Base-by-base conservation (phyloP, 768 basidiomycete genomes). In the Stropharia rugosoannulata region DNA sequence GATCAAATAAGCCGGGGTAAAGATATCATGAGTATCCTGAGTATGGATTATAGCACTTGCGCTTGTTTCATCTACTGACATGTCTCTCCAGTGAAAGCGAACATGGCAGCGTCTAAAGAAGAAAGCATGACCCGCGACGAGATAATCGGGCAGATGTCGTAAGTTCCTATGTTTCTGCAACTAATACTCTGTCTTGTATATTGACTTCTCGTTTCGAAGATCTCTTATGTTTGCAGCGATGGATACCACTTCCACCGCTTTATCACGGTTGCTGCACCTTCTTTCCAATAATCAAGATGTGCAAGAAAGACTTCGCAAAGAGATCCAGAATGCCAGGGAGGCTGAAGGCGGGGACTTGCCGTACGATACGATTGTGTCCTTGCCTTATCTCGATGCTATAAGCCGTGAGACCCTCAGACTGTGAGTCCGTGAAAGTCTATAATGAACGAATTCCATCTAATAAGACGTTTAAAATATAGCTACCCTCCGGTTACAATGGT, bases 1-100 rank as follows among this genome's bases (percentile, higher is more conserved):
- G 59, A 56, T 12, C 69, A 73, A 53, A 66, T 73, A 40, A 72
- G 70, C 9, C 67, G 68, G 55, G 75, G 73, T 10, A 76, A 75
- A 43, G 80, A 80, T 59, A 71, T 82, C 18, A 68, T 80, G 58
- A 79, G 75, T 52, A 69, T 79, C 41, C 60, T 81, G 29, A 64
- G 80, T 82, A 58, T 41, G 77, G 58, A 15, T 12, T 7, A 41
- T n/a, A 19, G 10, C 38, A 6, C 3, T 22, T 40, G 5, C 19
- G 7, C 13, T 19, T 15, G 8, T 44, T 53, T 8, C 4, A 15
- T 10, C 29, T 22, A 6, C 41, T 44, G 15, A 53, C 32, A 40
- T 71, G 51, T 22, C 19, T 39, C 54, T 22, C 5, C 37, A 79
- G 77, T 78, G 55, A 68, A 67, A 54, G 74, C 68, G 1, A 78